Evolutionary conservation across 1,284 basidiomycete genomes (phyloP), one percentile per base, ranked within the genome.

Genomic region (Cryptococcus amylolentus): DNA sequence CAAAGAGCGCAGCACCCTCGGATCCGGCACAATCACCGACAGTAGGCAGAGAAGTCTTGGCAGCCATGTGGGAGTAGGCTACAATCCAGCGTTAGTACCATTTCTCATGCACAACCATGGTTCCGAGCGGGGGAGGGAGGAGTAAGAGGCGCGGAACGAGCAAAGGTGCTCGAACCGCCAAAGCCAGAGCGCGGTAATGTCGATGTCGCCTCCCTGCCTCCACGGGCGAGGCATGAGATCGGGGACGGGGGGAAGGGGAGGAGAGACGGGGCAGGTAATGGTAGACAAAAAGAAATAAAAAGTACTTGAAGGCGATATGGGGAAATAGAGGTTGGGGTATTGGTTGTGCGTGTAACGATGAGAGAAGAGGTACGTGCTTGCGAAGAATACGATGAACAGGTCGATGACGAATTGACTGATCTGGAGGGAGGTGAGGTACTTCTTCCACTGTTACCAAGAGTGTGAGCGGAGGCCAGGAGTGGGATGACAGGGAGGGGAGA

Each of bases 351-450:
- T 83, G 70, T 87, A 88, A 52, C 59, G 51, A 48, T 55, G 55
- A 50, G 60, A 58, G 60, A 58, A 61, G 42, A 65, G 51, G 53
- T 40, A 86, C 91, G 67, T 72, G 91, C 92, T 93, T 71, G 89
- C 92, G 69, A 93, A 95, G 83, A 94, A 97, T 65, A 93, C 89
- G 62, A 88, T 80, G 75, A 84, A 84, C 40, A 97, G 80, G 79
- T 97, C 93, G 68, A 97, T 87, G 63, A 97, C 77, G 73, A 97
- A 97, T 79, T 97, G 94, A 42, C 83, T 84, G 72, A 99, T 98
- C 80, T 99, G 96, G 84, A 96, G 88, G 40, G 84, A 86, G 49
- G 95, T 98, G 64, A 98, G 80, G 78, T 93, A 90, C 79, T 94
- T 66, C 63, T 71, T 71, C 69, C 69, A 71, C 69, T 71, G 56